Percentiles rank a stretch among this genome's conserved stretches.
These are phyloP conservation scores for Plantago rigida DNA, from an alignment of 305 asterid genomes.

Conservation along the genomic window DNA sequence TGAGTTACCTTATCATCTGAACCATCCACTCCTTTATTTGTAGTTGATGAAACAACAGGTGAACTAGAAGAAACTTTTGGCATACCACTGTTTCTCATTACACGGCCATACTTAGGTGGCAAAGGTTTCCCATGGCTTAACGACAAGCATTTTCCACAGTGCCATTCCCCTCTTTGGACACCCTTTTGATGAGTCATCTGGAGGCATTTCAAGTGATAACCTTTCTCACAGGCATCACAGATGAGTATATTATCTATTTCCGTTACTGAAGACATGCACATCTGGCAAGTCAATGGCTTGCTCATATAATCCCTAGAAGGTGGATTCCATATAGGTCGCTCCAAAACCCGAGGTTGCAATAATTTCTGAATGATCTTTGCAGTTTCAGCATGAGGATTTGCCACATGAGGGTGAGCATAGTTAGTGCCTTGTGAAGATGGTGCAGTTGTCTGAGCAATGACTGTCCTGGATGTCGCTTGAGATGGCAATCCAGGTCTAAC, in stretches of 20 bases:
- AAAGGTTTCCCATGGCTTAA: slow-evolving; percentile 77
- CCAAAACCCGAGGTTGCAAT: slow-evolving; percentile 44
- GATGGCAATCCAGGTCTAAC: slow-evolving; percentile 24
- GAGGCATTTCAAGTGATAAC: slow-evolving; percentile 87
- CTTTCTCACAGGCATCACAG: slow-evolving; percentile 96
- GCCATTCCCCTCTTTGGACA: slow-evolving; percentile 87
- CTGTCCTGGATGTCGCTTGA: slow-evolving; percentile 25
- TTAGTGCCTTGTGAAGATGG: slow-evolving; percentile 42
- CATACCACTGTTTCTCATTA: slow-evolving; percentile 62
- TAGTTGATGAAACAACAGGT: slow-evolving; percentile 34
- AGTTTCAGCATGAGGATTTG: slow-evolving; percentile 62
- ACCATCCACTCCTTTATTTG: slow-evolving; percentile 39
- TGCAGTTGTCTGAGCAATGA: slow-evolving; percentile 43
- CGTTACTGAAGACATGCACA: slow-evolving; percentile 47
- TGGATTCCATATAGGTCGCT: slow-evolving; percentile 65
- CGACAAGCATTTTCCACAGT: slow-evolving; percentile 80
- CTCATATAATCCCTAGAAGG: slow-evolving; percentile 89
- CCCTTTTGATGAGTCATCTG: slow-evolving; percentile 50
- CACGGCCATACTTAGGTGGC: slow-evolving; percentile 98
- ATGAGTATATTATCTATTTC: slow-evolving; percentile 69
- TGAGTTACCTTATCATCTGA: slow-evolving; percentile 41
- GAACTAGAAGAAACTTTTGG: slow-evolving; percentile 44
- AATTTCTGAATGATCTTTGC: slow-evolving; percentile 71
- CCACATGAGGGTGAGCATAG: slow-evolving; percentile 33
- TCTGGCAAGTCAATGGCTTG: slow-evolving; percentile 66